Conservation (phyloP, 208 protist species). For the Trypanosoma scelopori region DNA sequence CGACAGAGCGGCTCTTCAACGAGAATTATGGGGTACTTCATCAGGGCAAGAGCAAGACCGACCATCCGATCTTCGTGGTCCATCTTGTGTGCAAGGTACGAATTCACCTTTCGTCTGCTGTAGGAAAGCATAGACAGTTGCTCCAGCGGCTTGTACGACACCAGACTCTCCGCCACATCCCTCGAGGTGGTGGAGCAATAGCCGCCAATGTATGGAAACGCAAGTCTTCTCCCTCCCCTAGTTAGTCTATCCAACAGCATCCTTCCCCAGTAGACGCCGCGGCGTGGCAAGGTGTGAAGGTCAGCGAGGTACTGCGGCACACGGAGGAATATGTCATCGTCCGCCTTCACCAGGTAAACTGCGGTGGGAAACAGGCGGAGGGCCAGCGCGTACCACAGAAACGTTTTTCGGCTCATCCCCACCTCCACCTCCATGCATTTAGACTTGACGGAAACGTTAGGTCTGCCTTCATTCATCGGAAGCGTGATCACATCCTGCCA, state of each 20-base stretch:
- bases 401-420: conserved; percentile 22
- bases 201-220: background rate
- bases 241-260: background rate
- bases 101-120: too few species aligned
- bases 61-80: too few species aligned
- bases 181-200: conserved; percentile 5
- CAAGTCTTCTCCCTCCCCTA: background rate
- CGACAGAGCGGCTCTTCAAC: too few species aligned
- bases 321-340: conserved; percentile 15
- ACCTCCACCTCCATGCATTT: conserved; percentile 6
- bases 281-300: conserved; percentile 5
- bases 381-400: conserved; percentile 9
- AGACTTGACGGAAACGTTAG: background rate
- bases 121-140: too few species aligned
- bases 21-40: too few species aligned
- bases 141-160: background rate
- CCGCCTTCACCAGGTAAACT: conserved; percentile 5
- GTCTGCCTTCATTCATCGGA: conserved; percentile 12
- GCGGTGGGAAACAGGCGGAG: conserved; percentile 10
- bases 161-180: background rate
- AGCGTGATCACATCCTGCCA: conserved; percentile 14
- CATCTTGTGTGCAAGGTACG: too few species aligned
- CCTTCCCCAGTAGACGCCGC: conserved; percentile 3
- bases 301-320: conserved; percentile 13
- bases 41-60: too few species aligned